Conservation (phyloP, 1,139 yeast species). For the Yamadazyma mexicana region DNA sequence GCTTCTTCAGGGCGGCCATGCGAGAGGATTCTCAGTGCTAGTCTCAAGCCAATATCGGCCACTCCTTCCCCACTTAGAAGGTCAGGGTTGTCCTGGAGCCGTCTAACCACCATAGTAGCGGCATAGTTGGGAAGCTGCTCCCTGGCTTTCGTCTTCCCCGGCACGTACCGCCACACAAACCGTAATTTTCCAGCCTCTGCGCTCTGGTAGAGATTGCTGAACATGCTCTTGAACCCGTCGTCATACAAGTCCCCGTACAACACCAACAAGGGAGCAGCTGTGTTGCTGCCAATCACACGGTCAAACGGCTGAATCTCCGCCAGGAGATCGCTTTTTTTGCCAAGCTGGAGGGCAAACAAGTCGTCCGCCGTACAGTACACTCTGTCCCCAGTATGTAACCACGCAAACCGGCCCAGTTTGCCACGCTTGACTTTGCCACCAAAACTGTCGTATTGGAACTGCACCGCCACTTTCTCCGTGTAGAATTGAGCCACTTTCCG, state of each 20-base stretch:
- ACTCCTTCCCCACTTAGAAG: not conserved
- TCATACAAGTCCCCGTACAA: conserved; percentile 56
- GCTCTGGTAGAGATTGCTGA: conserved; percentile 57
- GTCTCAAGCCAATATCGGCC: conserved; percentile 40
- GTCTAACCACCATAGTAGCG: conserved; percentile 41
- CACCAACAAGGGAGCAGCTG: conserved; percentile 39
- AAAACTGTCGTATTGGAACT: conserved; percentile 37
- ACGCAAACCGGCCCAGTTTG: conserved; percentile 36
- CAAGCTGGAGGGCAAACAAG: conserved; percentile 65
- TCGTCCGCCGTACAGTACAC: conserved; percentile 66
- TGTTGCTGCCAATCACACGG: conserved; percentile 52
- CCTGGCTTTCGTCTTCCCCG: conserved; percentile 14
- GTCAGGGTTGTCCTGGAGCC: conserved; percentile 1
- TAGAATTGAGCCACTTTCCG: conserved; percentile 15
- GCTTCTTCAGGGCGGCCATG: conserved; percentile 13
- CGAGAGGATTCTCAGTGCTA: conserved; percentile 44
- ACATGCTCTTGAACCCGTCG: conserved; percentile 53
- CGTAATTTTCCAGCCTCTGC: conserved; percentile 67
- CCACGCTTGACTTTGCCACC: conserved; percentile 26
- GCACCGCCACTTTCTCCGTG: conserved; percentile 12
- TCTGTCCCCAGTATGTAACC: conserved; percentile 54
- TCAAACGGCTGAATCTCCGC: conserved; percentile 47
- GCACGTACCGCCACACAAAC: conserved; percentile 74
- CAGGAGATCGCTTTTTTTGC: conserved; percentile 18
- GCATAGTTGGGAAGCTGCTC: conserved; percentile 66